Conservation (phyloP, 164 flowering plant genomes). For the Piper betle region DNA sequence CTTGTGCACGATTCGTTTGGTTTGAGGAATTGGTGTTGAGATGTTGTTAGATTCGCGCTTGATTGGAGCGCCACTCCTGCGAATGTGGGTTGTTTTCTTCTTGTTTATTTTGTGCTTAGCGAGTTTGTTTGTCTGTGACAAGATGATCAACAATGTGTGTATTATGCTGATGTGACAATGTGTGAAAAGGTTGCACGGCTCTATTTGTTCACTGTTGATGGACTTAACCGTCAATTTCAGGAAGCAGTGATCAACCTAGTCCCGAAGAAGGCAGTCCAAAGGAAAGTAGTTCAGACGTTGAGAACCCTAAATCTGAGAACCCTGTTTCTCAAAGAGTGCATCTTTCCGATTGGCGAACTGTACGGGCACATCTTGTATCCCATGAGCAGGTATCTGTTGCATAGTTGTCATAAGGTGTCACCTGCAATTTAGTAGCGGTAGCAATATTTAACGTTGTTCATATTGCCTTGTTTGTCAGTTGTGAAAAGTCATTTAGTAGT, state of each 20-base stretch:
- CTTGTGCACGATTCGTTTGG: no score
- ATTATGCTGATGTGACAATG: no score
- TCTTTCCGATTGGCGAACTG: slow-evolving; percentile 70
- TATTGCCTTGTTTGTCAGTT: no score
- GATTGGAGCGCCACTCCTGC: not conserved
- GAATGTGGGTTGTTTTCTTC: not conserved
- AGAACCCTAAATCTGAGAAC: slow-evolving; percentile 34
- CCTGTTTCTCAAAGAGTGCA: slow-evolving; percentile 26
- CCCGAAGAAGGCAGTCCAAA: slow-evolving; percentile 42
- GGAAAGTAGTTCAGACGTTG: slow-evolving; percentile 27
- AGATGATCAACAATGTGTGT: no score
- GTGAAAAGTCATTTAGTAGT: not conserved
- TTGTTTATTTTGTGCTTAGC: not conserved
- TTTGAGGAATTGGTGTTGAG: no score
- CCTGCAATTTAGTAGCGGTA: not conserved
- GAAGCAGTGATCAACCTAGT: slow-evolving; percentile 32
- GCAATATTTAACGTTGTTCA: not conserved
- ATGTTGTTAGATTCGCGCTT: no score
- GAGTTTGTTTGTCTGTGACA: not conserved
- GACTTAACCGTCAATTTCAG: slow-evolving; percentile 13
- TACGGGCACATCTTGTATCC: slow-evolving; percentile 54
- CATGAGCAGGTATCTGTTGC: slow-evolving; percentile 19
- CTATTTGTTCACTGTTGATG: not conserved
- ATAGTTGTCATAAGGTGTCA: slow-evolving; percentile 27
- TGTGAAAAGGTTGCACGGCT: not conserved